Conservation (phyloP, 306 rosid genomes). For the Ammopiptanthus mongolicus region DNA sequence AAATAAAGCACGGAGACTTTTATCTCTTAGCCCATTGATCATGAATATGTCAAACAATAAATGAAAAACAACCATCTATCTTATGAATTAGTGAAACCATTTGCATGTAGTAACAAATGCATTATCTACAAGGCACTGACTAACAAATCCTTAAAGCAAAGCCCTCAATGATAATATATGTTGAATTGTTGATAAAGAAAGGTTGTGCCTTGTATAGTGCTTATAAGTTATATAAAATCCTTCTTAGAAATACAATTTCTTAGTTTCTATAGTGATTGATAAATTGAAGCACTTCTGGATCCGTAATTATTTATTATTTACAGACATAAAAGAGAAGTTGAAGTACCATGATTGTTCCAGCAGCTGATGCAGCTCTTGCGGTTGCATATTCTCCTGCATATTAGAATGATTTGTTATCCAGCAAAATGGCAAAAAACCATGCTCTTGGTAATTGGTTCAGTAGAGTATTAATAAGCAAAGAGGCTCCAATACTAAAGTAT, state of each 20-base stretch:
- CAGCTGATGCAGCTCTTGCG: slow-evolving; percentile 85
- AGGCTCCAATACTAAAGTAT: background rate
- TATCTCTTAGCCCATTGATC: background rate
- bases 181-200: background rate
- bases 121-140: background rate
- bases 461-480: background rate
- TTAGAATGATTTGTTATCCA: slow-evolving; percentile 5
- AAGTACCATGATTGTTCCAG: slow-evolving; percentile 80
- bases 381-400: slow-evolving; percentile 80
- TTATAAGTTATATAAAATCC: background rate
- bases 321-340: slow-evolving; percentile 18
- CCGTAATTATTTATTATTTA: background rate
- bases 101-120: background rate
- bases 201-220: background rate
- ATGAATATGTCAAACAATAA: background rate
- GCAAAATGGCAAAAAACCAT: background rate
- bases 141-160: background rate
- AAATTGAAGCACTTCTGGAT: background rate
- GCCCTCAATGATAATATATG: background rate
- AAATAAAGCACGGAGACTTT: background rate
- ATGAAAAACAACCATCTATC: background rate
- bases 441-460: background rate
- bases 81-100: background rate
- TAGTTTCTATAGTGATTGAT: background rate
- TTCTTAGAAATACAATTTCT: background rate